Conservation (phyloP, 129 eudicot genomes). For the Flaveria linearis region DNA sequence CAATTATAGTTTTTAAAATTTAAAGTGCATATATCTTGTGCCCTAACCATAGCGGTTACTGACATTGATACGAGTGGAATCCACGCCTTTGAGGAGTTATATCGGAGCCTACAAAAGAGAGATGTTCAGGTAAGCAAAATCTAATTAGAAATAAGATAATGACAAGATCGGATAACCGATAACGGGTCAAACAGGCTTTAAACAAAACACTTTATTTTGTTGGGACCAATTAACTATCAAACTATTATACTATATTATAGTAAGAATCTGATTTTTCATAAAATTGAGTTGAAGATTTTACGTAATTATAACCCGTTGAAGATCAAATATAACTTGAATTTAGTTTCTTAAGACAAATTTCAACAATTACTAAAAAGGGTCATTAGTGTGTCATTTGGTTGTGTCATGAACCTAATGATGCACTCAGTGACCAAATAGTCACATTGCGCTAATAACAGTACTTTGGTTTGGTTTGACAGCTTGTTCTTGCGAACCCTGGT, state of each 20-base stretch:
- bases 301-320: not conserved
- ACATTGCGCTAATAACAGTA: not conserved
- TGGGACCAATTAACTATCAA: not conserved
- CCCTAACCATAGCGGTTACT: conserved; percentile 54
- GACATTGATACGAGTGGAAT: conserved; percentile 79
- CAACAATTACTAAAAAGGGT: not conserved
- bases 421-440: not conserved
- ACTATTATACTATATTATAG: too few relatives aligned
- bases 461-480: conserved; percentile 45
- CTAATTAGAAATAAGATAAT: not conserved
- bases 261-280: too few relatives aligned
- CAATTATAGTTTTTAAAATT: not conserved
- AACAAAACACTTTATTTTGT: not conserved
- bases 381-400: not conserved
- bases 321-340: not conserved
- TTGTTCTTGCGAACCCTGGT: conserved; percentile 79
- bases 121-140: conserved; percentile 50
- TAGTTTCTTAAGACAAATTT: not conserved
- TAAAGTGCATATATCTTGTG: conserved; percentile 1
- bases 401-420: not conserved
- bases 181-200: not conserved
- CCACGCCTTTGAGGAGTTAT: conserved; percentile 69
- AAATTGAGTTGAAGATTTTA: not conserved
- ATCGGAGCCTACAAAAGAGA: conserved; percentile 57
- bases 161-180: too few relatives aligned